Evolutionary conservation across 768 basidiomycete genomes (phyloP).

Genomic region (Filobasidium wieringae): DNA sequence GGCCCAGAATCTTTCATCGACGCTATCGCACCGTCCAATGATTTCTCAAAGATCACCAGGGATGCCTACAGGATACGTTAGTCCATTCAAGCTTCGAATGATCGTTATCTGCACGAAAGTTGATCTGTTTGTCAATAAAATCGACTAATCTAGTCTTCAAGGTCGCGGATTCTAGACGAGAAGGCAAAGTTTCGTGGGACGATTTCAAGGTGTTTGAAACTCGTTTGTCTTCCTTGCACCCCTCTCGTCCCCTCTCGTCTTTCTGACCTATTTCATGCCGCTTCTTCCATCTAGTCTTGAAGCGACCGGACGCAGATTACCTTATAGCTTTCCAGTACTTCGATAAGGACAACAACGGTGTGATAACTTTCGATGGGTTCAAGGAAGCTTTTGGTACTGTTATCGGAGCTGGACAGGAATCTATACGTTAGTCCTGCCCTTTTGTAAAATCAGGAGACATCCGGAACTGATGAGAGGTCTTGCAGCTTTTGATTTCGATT

Average conservation of each 20-base stretch:
- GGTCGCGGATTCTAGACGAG: conserved; percentile 31
- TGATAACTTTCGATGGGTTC: conserved; percentile 88
- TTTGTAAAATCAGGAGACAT: not conserved
- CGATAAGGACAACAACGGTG: conserved; percentile 85
- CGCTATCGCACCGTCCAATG: conserved; percentile 79
- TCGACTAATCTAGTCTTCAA: conserved; percentile 39
- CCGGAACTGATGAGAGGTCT: not conserved
- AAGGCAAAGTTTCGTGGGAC: conserved; percentile 54
- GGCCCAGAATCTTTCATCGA: conserved; percentile 82
- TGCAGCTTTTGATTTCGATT: conserved; percentile 77
- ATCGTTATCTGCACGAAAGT: not conserved
- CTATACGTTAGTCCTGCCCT: conserved; percentile 31
- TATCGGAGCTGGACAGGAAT: conserved; percentile 59
- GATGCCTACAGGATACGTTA: conserved; percentile 74
- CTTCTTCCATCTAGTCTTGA: conserved; percentile 55
- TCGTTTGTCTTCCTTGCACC: conserved; percentile 21
- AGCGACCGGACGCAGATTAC: conserved; percentile 92
- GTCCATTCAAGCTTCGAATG: conserved; percentile 45
- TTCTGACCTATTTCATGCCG: no score
- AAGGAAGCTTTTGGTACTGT: conserved; percentile 78
- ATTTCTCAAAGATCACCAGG: conserved; percentile 73
- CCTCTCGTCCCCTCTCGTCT: not conserved
- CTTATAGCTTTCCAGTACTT: conserved; percentile 95
- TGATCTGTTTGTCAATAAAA: not conserved
- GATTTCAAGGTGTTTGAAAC: conserved; percentile 96